Evolutionary conservation across 192 early-diverging fungal genomes (phyloP).

Genomic region (Powellomyces hirtus): DNA sequence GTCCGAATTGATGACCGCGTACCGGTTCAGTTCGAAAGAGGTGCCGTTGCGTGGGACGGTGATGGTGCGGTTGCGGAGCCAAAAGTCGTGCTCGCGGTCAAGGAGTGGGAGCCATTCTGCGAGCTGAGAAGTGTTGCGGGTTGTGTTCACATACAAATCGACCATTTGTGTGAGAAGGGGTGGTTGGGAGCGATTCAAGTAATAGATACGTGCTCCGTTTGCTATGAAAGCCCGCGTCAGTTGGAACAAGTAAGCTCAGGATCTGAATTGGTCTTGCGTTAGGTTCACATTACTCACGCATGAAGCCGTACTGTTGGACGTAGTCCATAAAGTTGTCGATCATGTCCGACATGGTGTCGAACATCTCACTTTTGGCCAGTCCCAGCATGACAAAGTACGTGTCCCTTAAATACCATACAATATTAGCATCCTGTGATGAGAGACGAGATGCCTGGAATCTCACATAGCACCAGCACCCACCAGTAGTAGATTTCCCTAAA

Average conservation of each 20-base stretch:
- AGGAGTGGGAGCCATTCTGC: conserved; percentile 51
- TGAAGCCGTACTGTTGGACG: conserved; percentile 62
- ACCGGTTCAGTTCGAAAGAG: conserved; percentile 47
- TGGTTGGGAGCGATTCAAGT: conserved; percentile 73
- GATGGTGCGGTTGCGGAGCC: conserved; percentile 54
- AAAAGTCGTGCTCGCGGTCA: conserved; percentile 61
- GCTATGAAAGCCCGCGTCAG: conserved; percentile 43
- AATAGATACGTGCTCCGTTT: conserved; percentile 74
- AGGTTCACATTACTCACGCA: conserved; percentile 57
- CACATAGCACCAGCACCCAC: conserved; percentile 12
- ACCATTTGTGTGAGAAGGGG: conserved; percentile 72
- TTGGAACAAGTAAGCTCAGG: too few species aligned
- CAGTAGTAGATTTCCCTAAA: conserved; percentile 77
- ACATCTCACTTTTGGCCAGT: conserved; percentile 53
- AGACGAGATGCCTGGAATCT: too few species aligned
- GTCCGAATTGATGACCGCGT: conserved; percentile 48
- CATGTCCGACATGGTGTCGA: conserved; percentile 44
- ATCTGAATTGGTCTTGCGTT: not conserved
- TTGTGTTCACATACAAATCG: conserved; percentile 52
- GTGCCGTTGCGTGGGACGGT: conserved; percentile 28
- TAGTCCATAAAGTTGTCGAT: conserved; percentile 63
- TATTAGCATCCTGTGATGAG: too few species aligned
- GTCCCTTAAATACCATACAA: too few species aligned
- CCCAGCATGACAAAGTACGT: conserved; percentile 68
- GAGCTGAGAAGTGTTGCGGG: conserved; percentile 48